Percentiles rank a stretch among this genome's conserved stretches.
These are phyloP conservation scores for Talaromyces pinophilus DNA, from an alignment of 2,329 filamentous ascomycete genomes.

Conservation along the genomic window DNA sequence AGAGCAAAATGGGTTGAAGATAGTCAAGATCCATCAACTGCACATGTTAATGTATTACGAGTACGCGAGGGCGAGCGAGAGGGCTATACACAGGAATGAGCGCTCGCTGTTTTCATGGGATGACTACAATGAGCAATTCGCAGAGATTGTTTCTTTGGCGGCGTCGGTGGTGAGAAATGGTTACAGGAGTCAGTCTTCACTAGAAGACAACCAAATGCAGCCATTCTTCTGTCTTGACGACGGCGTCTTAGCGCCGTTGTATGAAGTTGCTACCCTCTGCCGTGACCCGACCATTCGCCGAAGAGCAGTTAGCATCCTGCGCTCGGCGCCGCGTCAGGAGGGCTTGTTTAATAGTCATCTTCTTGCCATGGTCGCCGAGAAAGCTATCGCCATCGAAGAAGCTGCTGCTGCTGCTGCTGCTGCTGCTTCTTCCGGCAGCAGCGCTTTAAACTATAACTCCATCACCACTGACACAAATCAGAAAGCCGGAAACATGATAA, in stretches of 20 bases:
- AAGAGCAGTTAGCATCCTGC: conserved; percentile 29
- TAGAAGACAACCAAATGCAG: background rate
- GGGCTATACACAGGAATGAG: background rate
- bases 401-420: conserved; percentile 8
- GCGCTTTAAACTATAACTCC: background rate
- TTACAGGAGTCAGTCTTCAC: no score
- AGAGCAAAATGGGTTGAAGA: conserved; percentile 9
- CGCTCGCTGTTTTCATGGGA: conserved; percentile 30
- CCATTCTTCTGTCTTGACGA: conserved; percentile 34
- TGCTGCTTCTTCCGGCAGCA: background rate
- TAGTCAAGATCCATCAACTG: conserved; percentile 13
- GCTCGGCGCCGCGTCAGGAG: conserved; percentile 28
- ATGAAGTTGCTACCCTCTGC: conserved; percentile 33
- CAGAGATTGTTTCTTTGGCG: conserved; percentile 31
- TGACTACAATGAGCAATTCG: conserved; percentile 29
- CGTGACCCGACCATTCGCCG: conserved; percentile 34
- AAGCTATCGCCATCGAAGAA: conserved; percentile 30
- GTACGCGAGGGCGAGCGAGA: background rate
- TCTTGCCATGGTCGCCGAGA: conserved; percentile 27
- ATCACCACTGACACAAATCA: background rate
- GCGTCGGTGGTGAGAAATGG: conserved; percentile 26
- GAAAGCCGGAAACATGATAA: background rate
- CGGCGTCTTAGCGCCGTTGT: conserved; percentile 32
- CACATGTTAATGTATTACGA: conserved; percentile 10
- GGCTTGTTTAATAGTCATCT: conserved; percentile 29